Percentiles rank a stretch among this genome's conserved stretches.
phyloP scores from a whole-genome alignment of 108 stramenopile species.

The Bacterosira constricta region DNA sequence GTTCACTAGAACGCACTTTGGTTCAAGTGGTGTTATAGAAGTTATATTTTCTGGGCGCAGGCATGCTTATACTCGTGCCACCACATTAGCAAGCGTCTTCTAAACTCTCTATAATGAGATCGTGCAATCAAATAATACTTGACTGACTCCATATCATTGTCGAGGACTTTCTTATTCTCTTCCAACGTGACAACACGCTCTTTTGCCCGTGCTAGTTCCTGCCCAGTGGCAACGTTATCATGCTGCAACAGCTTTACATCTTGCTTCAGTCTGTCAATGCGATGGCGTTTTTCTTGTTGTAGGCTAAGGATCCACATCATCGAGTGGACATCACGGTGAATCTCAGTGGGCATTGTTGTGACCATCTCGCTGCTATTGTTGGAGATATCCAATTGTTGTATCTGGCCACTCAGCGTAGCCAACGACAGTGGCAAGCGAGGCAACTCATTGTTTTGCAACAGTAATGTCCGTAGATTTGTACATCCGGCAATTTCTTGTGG shows the following conservation, averaged over 20 bases:
- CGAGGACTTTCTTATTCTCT: conserved; percentile 6
- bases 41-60: neutral
- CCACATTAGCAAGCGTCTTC: conserved; percentile 5
- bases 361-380: conserved; percentile 24
- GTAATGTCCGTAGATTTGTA: conserved; percentile 9
- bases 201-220: conserved; percentile 1
- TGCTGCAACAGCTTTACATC: conserved; percentile 31
- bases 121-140: conserved; percentile 27
- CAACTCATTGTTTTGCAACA: conserved; percentile 42
- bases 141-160: conserved; percentile 23
- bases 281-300: conserved; percentile 28
- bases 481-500: conserved; percentile 34
- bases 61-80: conserved; percentile 28
- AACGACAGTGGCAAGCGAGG: conserved; percentile 35
- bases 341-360: conserved; percentile 15
- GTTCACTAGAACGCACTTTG: too few relatives aligned
- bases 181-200: conserved; percentile 8
- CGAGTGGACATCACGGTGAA: conserved; percentile 31
- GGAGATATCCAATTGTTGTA: conserved; percentile 29
- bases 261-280: conserved; percentile 20
- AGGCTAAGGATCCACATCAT: conserved; percentile 42
- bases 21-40: neutral
- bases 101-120: conserved; percentile 8
- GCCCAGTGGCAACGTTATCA: conserved; percentile 3
- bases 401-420: conserved; percentile 11